These are phyloP conservation scores for Kwoniella heveanensis DNA, from an alignment of 768 basidiomycete genomes.

Conservation along the genomic window DNA sequence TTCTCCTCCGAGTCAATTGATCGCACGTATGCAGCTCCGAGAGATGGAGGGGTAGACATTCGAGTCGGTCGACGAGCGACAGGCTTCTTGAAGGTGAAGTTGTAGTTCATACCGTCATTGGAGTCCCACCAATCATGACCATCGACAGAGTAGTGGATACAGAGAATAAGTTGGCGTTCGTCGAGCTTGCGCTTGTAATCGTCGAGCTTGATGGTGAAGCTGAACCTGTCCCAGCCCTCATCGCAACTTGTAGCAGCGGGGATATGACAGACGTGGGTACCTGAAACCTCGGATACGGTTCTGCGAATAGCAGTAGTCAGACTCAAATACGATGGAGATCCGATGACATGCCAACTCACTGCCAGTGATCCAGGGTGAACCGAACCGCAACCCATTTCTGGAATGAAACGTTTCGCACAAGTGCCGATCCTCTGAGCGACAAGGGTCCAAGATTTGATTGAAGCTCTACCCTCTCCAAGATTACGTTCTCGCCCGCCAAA, in stretches of 20 bases:
- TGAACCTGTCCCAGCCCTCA: slow-evolving; percentile 56
- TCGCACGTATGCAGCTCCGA: slow-evolving; percentile 27
- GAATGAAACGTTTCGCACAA: slow-evolving; percentile 82
- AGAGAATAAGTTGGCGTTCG: slow-evolving; percentile 52
- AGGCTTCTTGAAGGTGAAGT: slow-evolving; percentile 52
- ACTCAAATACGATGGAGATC: background rate
- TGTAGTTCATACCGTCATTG: slow-evolving; percentile 53
- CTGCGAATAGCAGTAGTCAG: slow-evolving; percentile 31
- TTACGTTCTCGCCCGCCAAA: slow-evolving; percentile 53
- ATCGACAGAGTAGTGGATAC: slow-evolving; percentile 53
- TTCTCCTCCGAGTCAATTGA: slow-evolving; percentile 16
- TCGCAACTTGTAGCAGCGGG: slow-evolving; percentile 50
- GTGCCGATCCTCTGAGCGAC: slow-evolving; percentile 68
- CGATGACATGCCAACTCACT: slow-evolving; percentile 55
- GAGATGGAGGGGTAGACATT: slow-evolving; percentile 27
- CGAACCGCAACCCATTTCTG: slow-evolving; percentile 83
- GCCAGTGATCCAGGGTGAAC: slow-evolving; percentile 94
- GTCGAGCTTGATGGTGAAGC: slow-evolving; percentile 55
- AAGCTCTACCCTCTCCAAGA: slow-evolving; percentile 58
- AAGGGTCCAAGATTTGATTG: slow-evolving; percentile 50
- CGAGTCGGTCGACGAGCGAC: slow-evolving; percentile 27
- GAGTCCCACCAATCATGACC: slow-evolving; percentile 56
- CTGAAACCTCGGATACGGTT: slow-evolving; percentile 54
- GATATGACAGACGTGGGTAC: slow-evolving; percentile 50
- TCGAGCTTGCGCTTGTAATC: slow-evolving; percentile 54